These are phyloP conservation scores for Mycena kentingensis DNA, from an alignment of 768 basidiomycete genomes.

Conservation along the genomic window DNA sequence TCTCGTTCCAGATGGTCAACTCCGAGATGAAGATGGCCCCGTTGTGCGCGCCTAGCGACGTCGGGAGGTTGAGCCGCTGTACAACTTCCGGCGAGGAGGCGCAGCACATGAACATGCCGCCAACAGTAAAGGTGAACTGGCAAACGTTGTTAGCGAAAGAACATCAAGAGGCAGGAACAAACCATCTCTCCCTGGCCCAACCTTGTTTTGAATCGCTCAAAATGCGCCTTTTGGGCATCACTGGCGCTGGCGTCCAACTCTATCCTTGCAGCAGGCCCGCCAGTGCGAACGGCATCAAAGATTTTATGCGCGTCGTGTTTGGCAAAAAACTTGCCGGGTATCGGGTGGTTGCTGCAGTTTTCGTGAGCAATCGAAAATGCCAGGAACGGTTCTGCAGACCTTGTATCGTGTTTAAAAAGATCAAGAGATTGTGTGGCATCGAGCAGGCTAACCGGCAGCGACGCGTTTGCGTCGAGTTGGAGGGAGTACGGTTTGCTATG, in stretches of 20 bases:
- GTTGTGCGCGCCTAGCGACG: conserved; percentile 44
- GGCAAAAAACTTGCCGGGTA: conserved; percentile 65
- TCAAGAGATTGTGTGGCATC: conserved; percentile 43
- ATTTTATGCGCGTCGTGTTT: conserved; percentile 48
- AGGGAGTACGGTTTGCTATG: conserved; percentile 41
- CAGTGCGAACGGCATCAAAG: conserved; percentile 53
- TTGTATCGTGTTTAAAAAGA: conserved; percentile 14
- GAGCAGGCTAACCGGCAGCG: conserved; percentile 51
- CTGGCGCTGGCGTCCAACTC: conserved; percentile 41
- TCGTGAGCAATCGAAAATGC: conserved; percentile 40
- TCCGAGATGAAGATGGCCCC: conserved; percentile 53
- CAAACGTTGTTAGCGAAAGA: neutral
- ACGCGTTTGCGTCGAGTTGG: conserved; percentile 50
- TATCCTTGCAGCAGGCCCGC: conserved; percentile 52
- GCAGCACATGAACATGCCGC: conserved; percentile 55
- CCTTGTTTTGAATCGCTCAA: conserved; percentile 50
- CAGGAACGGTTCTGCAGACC: too few relatives aligned
- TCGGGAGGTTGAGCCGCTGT: conserved; percentile 53
- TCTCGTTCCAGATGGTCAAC: conserved; percentile 59
- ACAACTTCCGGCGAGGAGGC: conserved; percentile 56
- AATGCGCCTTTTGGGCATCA: conserved; percentile 46
- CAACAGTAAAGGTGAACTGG: conserved; percentile 61
- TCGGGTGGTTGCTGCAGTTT: conserved; percentile 31
- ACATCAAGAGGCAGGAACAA: conserved; percentile 20
- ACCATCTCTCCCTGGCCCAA: conserved; percentile 59